Base-by-base conservation (phyloP, 257 asterid species). In the Gardenia jasminoides region DNA sequence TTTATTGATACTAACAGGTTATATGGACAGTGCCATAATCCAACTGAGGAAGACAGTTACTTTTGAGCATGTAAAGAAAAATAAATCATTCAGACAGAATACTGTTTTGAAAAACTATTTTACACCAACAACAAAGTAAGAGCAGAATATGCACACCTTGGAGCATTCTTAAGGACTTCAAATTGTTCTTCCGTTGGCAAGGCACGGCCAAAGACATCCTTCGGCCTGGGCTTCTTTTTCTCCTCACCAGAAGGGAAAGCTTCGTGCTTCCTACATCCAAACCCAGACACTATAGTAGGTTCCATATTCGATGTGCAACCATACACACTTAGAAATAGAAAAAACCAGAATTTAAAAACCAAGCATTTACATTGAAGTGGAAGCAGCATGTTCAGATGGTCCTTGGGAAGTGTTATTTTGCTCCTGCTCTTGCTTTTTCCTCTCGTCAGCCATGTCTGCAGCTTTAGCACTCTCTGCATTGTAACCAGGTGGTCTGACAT, bases 401-500 rank as follows among this genome's bases (percentile, higher is more conserved):
- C 69, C 86, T 70, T 84, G 81, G 16, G 85, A 75, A n/a, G 70
- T 84, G 78, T 70, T 76, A 62, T 26, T 77, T 59, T 79, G 75
- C 43, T 75, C 89, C 80, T 76, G 82, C 66, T 84, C 92, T 74
- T 83, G 85, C 71, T 82, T 89, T 73, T 78, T 89, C 74, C 76
- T 83, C 87, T 90, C 94, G 1, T 85, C 96, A 50, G 92, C 97
- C 62, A 89, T 65, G 88, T 96, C 99, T 26, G 99, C 99, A 81
- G 97, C 98, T 83, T 89, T 93, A 52, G 98, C 99, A 88, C 99
- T 96, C 82, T 96, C 99, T 2, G 97, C 86, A 85, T 96, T 90
- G 88, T 96, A 96, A 26, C 99, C 99, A 66, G 99, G 99, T 24
- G 99, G 99, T 67, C 96, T 90, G 46, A 92, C 97, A 80, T 96